These are phyloP conservation scores for Fraxinus sp. DNA, from an alignment of 305 asterid genomes.

Conservation along the genomic window DNA sequence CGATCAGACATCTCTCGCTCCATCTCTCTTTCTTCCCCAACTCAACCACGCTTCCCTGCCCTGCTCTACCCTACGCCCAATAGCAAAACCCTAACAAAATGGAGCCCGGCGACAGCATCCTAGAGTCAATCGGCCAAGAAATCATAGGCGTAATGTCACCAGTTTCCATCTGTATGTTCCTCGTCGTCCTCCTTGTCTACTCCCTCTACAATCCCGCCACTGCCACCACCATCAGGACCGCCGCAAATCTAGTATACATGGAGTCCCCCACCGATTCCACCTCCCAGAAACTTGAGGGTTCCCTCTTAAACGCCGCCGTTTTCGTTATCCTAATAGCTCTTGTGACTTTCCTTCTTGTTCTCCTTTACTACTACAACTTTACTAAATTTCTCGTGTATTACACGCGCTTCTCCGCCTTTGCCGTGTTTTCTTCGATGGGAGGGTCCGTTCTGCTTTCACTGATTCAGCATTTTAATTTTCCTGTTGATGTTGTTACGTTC, in stretches of 20 bases:
- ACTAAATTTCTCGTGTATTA: conserved; percentile 72
- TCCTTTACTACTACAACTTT: conserved; percentile 86
- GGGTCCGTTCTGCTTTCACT: conserved; percentile 67
- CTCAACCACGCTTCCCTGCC: neutral
- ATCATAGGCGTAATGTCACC: conserved; percentile 90
- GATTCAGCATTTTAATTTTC: conserved; percentile 61
- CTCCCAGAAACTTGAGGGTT: conserved; percentile 73
- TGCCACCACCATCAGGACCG: conserved; percentile 56
- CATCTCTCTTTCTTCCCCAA: neutral
- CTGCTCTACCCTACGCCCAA: neutral
- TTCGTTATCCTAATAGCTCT: conserved; percentile 65
- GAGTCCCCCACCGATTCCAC: conserved; percentile 78
- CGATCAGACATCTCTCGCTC: neutral
- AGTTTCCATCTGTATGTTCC: conserved; percentile 88
- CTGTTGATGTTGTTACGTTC: conserved; percentile 68
- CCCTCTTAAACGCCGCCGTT: conserved; percentile 70
- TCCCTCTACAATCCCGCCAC: conserved; percentile 55
- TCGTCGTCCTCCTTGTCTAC: conserved; percentile 86
- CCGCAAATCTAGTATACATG: conserved; percentile 78
- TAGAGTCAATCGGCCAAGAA: conserved; percentile 72
- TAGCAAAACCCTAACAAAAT: conserved; percentile 22
- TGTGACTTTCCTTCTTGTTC: conserved; percentile 72
- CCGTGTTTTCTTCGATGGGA: conserved; percentile 72
- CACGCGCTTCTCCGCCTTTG: conserved; percentile 78
- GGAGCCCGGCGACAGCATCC: conserved; percentile 64